Percentiles rank a stretch among this genome's conserved stretches.
These are phyloP conservation scores for Anthracocystis walkeri DNA, from an alignment of 1,284 basidiomycete species.

Conservation along the genomic window DNA sequence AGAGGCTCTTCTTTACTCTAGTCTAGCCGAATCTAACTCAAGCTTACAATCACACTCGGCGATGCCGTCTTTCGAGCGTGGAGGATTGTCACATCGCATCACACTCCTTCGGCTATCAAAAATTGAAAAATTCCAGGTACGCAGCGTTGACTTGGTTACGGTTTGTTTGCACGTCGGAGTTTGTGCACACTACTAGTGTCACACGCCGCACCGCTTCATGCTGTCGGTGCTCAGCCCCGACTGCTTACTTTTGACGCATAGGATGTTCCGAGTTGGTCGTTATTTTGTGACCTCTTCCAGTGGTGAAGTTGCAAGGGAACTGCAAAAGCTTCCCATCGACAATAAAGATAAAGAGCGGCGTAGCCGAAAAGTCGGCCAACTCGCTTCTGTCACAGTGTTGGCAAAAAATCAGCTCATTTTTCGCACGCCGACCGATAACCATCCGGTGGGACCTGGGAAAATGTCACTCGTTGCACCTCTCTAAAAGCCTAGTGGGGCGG, in stretches of 20 bases:
- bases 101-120: conserved; percentile 5
- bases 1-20: neutral
- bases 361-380: neutral
- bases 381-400: conserved; percentile 3
- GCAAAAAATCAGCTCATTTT: conserved; percentile 10
- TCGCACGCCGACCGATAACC: neutral
- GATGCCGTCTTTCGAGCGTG: neutral
- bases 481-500: too few species aligned
- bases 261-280: neutral
- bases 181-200: neutral
- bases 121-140: neutral
- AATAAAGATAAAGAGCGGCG: neutral
- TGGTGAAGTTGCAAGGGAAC: neutral
- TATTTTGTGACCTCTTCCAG: neutral
- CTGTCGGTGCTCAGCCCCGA: neutral
- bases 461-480: neutral
- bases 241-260: neutral
- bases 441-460: neutral
- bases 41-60: conserved; percentile 1
- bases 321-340: neutral
- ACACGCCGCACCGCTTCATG: neutral
- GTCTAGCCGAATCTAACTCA: neutral
- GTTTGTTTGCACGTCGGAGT: conserved; percentile 5
- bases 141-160: neutral
- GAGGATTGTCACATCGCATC: conserved; percentile 2